phyloP scores from a whole-genome alignment of 2,329 filamentous ascomycete genomes.

The Rhynchosporium agropyri region DNA sequence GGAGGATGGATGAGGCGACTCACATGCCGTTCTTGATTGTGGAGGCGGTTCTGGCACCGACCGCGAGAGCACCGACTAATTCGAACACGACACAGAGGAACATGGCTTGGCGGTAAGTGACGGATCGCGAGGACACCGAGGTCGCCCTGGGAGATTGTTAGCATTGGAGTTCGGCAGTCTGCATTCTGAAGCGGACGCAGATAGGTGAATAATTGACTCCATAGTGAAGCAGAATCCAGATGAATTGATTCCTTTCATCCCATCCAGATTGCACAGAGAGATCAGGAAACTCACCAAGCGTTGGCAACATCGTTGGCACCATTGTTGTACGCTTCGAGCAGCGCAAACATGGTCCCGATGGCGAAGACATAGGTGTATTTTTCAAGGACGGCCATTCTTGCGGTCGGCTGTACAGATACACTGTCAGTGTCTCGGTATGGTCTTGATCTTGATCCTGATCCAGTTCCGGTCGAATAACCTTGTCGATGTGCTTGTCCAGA shows the following conservation, averaged over 20 bases:
- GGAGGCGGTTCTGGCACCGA: slow-evolving; percentile 69
- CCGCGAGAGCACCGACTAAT: slow-evolving; percentile 66
- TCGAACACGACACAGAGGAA: slow-evolving; percentile 68
- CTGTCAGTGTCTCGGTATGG: slow-evolving; percentile 27
- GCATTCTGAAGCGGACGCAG: too few species aligned
- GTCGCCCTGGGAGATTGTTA: slow-evolving; percentile 53
- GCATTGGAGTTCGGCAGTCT: too few species aligned
- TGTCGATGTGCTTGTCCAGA: slow-evolving; percentile 6
- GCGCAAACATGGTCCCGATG: slow-evolving; percentile 57
- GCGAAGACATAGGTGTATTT: slow-evolving; percentile 60
- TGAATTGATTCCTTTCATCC: too few species aligned
- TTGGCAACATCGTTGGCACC: slow-evolving; percentile 77
- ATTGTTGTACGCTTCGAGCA: slow-evolving; percentile 63
- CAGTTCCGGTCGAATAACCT: slow-evolving; percentile 1
- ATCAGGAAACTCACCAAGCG: slow-evolving; percentile 54
- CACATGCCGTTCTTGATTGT: slow-evolving; percentile 73
- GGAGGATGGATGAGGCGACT: background rate
- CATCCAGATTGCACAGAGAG: too few species aligned
- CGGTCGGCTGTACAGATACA: too few species aligned
- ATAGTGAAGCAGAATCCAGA: too few species aligned
- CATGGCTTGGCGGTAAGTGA: slow-evolving; percentile 72
- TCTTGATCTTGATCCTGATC: slow-evolving; percentile 40
- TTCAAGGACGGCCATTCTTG: too few species aligned
- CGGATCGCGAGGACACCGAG: slow-evolving; percentile 76
- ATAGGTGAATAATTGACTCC: too few species aligned